Evolutionary conservation across 202 grass and related monocot species (phyloP).

Genomic region (Panicum hallii): DNA sequence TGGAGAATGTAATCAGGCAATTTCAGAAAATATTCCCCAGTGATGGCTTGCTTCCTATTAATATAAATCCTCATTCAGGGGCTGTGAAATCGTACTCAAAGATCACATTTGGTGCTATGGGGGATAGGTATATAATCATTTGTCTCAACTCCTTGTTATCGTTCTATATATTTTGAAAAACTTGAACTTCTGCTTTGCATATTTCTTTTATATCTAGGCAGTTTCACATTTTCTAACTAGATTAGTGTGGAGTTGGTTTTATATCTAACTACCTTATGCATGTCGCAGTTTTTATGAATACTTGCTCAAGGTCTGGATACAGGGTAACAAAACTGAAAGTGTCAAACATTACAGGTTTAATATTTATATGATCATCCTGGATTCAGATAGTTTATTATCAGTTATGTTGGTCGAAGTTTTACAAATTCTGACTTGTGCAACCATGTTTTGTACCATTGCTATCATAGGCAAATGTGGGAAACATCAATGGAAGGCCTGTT

Average conservation of each 20-base stretch:
- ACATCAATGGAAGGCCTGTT: slow-evolving; percentile 97
- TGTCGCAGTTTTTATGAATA: slow-evolving; percentile 96
- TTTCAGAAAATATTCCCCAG: slow-evolving; percentile 94
- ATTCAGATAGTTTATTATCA: slow-evolving; percentile 21
- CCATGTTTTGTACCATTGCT: slow-evolving; percentile 21
- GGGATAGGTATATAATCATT: slow-evolving; percentile 85
- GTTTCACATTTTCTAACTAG: not conserved
- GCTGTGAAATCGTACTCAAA: slow-evolving; percentile 74
- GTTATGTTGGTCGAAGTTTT: not conserved
- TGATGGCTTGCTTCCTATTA: slow-evolving; percentile 97
- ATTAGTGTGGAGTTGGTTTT: slow-evolving; percentile 23
- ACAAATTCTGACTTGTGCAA: not conserved
- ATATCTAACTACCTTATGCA: slow-evolving; percentile 27
- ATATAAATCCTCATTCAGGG: slow-evolving; percentile 96
- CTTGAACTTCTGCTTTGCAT: not conserved
- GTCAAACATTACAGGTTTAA: slow-evolving; percentile 93
- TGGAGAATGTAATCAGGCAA: slow-evolving; percentile 83
- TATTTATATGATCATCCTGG: slow-evolving; percentile 27
- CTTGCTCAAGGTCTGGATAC: slow-evolving; percentile 97
- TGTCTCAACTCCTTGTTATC: slow-evolving; percentile 22
- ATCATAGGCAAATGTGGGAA: slow-evolving; percentile 95
- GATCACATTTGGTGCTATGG: slow-evolving; percentile 99
- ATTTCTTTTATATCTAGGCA: not conserved
- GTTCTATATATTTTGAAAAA: not conserved
- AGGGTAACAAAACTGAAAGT: slow-evolving; percentile 93